These are phyloP conservation scores for Sphagnum tenellum DNA, from an alignment of 225 moss, liverwort and hornwort genomes.

Conservation along the genomic window DNA sequence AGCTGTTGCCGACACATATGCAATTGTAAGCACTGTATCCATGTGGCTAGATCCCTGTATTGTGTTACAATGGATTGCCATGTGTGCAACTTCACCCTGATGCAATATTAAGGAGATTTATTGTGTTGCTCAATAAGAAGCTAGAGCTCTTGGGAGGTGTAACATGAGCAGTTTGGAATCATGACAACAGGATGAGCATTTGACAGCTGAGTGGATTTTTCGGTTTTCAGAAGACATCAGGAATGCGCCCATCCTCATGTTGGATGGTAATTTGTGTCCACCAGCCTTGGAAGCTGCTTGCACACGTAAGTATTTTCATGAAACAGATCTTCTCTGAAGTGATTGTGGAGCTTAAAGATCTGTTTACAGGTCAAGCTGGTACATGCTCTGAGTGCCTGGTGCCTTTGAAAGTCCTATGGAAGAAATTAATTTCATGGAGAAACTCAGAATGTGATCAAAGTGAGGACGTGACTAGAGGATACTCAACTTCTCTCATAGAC, in stretches of 20 bases:
- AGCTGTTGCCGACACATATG: conserved; percentile 71
- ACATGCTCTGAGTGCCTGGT: no score
- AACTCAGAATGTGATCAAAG: no score
- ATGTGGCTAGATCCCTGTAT: no score
- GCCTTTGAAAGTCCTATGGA: no score
- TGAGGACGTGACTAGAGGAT: no score
- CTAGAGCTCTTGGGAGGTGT: no score
- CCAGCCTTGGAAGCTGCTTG: conserved; percentile 63
- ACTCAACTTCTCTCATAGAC: neutral
- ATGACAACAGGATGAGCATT: conserved; percentile 62
- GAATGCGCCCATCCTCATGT: conserved; percentile 63
- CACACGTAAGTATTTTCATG: conserved; percentile 33
- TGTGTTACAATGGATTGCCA: no score
- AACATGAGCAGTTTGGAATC: neutral
- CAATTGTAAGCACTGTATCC: conserved; percentile 36
- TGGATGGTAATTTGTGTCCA: conserved; percentile 79
- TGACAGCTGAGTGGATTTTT: conserved; percentile 73
- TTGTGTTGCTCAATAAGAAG: no score
- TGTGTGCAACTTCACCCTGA: no score
- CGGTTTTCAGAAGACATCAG: conserved; percentile 52
- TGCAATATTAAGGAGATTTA: no score
- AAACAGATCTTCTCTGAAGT: neutral
- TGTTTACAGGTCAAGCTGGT: conserved; percentile 2
- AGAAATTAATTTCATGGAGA: no score
- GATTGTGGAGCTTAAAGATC: neutral